Base-by-base conservation (phyloP, 108 stramenopile species). In the Parietichytrium sp. region DNA sequence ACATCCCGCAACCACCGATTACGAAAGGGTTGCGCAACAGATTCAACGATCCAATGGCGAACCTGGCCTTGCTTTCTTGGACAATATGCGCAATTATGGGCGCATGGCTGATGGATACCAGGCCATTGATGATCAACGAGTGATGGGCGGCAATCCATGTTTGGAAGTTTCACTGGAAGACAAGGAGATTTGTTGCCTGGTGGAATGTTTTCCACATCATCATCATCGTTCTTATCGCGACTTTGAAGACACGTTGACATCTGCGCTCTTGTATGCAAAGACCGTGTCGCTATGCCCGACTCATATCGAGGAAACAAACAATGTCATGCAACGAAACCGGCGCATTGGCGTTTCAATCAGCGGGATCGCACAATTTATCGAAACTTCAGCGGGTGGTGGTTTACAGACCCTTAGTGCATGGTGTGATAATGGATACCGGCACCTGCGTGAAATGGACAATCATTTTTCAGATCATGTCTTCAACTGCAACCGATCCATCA, bases 101-200 rank as follows among this genome's bases (percentile, higher is more conserved):
- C 82, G 87, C 33, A 88, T 88, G 86, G 85, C 79, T 4, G 77
- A 81, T 48, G 48, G 49, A 12, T 54, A 51, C 15, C 55, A 88
- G 78, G 15, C 85, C 82, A 82, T n/a, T n/a, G n/a, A 54, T 49
- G 88, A 88, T 61, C 30, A 29, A 33, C 33, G 79, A 47, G 88
- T 86, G 27, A 51, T 61, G 86, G 88, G 88, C 25, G 88, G 88
- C 48, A 88, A 88, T 83, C 88, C 88, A 4, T 88, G 88, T 61
- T 55, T 88, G 13, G 88, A 88, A 80, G 86, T 87, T 85, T 87
- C 88, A 12, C 83, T 88, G 36, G 88, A 88, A 83, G 81, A 80
- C 23, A 87, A 85, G 54, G 88, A 88, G 83, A 85, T 88, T 47
- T 88, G 88, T 80, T 87, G 86, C 81, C 72, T 88, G 29, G 88